Base-by-base conservation (phyloP, 2,329 filamentous ascomycete species). In the Septoria linicola region DNA sequence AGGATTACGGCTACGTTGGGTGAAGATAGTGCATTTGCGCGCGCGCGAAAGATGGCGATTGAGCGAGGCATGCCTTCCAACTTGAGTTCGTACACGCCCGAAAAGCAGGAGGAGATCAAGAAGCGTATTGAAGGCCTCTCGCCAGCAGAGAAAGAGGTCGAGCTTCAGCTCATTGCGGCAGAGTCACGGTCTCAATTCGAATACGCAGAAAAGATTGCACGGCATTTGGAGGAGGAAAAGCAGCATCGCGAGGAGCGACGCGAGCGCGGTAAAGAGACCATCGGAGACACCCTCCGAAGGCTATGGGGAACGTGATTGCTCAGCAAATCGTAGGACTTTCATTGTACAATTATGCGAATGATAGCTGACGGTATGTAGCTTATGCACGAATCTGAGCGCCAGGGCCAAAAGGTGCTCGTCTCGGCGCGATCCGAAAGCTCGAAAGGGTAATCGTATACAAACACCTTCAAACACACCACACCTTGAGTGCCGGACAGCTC, bases 141-240 rank as follows among this genome's bases (percentile, higher is more conserved):
- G 20, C 53, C 57, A 50, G 59, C 51, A 32, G 55, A 78, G 42
- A 73, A 74, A 50, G 73, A 75, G 36, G 68, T 83, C 14, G 85
- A 89, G 67, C 79, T 85, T 67, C 78, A 79, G 53, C 81, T 85
- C 16, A 73, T 87, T 55, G 75, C 77, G 52, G 83, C 81, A 5
- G 83, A 89, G 71, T 70, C 80, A 49, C 73, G 80, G 63, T 78
- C 80, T 58, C 82, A 83, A 65, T 69, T 77, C 41, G 78, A 85
- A 60, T 75, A 88, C 62, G 79, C 82, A 45, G 68, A 73, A 56
- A 68, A 77, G 53, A 71, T 88, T 54, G 72, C 79, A 60, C 72
- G 74, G 41, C 66, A 84, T 53, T 77, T 81, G 70, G 71, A 79
- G 50, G 72, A 81, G 63, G 76, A 84, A 68, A 74, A 78, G 40